Evolutionary conservation across 192 early-diverging fungal species (phyloP), one percentile per base, ranked within the genome.

Genomic region (Linnemannia schmuckeri): DNA sequence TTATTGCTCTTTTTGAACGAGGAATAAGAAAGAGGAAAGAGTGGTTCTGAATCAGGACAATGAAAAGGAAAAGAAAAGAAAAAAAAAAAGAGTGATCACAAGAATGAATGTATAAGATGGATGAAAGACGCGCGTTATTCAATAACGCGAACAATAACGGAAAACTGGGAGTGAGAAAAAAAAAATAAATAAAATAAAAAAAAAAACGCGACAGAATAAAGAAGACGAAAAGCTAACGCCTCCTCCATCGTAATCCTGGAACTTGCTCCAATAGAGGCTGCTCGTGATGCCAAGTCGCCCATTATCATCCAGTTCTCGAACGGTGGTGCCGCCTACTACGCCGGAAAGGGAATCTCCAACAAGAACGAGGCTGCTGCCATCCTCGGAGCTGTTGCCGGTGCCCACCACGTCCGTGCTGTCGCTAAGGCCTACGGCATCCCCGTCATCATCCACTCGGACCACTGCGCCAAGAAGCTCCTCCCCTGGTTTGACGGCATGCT

Each of bases 401-500:
- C 97, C 71, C 93, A 97, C 86, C 95, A 96, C 85, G 91, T 96
- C 74, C 93, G 96, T 44, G 69, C 84, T 13, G 94, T 97, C 70
- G 96, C 96, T 79, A 96, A 96, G 90, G 92, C 94, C 73, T 97
- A 97, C 84, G 96, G 96, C 74, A 92, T 96, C 79, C 92, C 92
- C 74, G 94, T 95, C 47, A 88, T 95, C 47, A 84, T 97, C 75
- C 97, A 98, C 94, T 96, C 95, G 76, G 97, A 99, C 90, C 97
- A 99, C 94, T 99, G 97, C 91, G 97, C 96, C 88, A 95, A 97
- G 90, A 97, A 98, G 93, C 94, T 99, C 74, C 92, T 99, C 44
- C 96, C 97, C 47, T 99, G 97, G 97, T 97, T 99, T 87, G 97
- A 99, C 77, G 97, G 97, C 79, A 99, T 99, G 97, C 91, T 99